Conservation (phyloP, 345 rosid species). For the Brassica carinata region DNA sequence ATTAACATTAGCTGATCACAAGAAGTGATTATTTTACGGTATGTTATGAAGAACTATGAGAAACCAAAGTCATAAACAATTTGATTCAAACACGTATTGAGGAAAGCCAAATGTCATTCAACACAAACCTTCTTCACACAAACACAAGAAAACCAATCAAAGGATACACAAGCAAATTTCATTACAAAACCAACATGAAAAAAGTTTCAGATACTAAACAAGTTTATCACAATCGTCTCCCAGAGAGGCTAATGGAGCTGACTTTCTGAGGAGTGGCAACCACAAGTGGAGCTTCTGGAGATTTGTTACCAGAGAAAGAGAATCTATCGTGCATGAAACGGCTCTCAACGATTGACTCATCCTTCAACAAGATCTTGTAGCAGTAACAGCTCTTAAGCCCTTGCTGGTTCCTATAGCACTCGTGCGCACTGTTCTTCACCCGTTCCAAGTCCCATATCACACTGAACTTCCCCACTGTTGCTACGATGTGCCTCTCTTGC, state of each 20-base stretch:
- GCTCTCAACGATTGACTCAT: constrained; percentile 89
- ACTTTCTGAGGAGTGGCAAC: constrained; percentile 95
- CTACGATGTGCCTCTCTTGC: constrained; percentile 89
- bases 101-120: constrained; percentile 14
- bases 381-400: constrained; percentile 98
- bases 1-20: not conserved
- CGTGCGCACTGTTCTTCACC: constrained; percentile 88
- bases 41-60: constrained; percentile 7
- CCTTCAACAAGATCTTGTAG: constrained; percentile 87
- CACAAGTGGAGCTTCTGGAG: constrained; percentile 95
- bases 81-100: not conserved
- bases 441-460: constrained; percentile 96
- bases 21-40: not conserved
- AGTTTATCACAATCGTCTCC: constrained; percentile 45
- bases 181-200: constrained; percentile 29
- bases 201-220: not conserved
- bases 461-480: constrained; percentile 94
- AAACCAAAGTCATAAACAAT: constrained; percentile 11
- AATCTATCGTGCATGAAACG: constrained; percentile 94
- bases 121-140: constrained; percentile 19
- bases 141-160: not conserved
- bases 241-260: constrained; percentile 92
- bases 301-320: constrained; percentile 51
- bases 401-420: constrained; percentile 82
- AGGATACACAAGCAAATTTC: constrained; percentile 24